Evolutionary conservation across 768 basidiomycete species (phyloP).

Genomic region (Auriscalpium microsporum): DNA sequence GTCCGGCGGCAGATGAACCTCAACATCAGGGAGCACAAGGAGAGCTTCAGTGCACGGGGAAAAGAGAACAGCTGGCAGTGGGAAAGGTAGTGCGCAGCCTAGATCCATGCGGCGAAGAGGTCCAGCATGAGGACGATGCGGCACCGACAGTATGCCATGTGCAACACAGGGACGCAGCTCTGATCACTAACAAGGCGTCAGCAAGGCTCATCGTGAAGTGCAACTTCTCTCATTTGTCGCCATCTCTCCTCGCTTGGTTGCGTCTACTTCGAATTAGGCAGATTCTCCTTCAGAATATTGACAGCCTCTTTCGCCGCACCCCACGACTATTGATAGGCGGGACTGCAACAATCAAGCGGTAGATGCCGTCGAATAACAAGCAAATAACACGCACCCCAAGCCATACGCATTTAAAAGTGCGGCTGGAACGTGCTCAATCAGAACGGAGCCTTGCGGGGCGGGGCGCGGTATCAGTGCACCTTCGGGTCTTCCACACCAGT

Average conservation of each 20-base stretch:
- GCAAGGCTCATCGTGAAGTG: not conserved
- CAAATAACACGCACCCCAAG: no score
- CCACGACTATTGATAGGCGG: conserved; percentile 23
- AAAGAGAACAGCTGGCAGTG: no score
- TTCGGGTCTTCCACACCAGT: conserved; percentile 74
- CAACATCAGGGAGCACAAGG: no score
- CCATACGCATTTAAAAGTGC: conserved; percentile 19
- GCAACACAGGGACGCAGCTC: no score
- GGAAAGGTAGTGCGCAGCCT: no score
- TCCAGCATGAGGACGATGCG: no score
- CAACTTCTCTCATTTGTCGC: conserved; percentile 4
- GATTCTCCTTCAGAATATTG: conserved; percentile 11
- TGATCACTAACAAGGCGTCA: not conserved
- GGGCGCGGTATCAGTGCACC: conserved; percentile 61
- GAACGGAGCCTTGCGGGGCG: conserved; percentile 33
- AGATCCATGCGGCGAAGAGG: no score
- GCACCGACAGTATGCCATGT: no score
- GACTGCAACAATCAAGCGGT: conserved; percentile 9
- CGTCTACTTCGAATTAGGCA: conserved; percentile 3
- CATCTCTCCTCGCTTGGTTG: conserved; percentile 5
- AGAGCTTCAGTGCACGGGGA: no score
- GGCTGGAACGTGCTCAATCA: conserved; percentile 50
- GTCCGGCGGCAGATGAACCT: no score
- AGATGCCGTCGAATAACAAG: no score
- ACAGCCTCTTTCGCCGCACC: conserved; percentile 20